Conservation (phyloP, 2,329 filamentous ascomycete genomes). For the Fusarium paranaense region DNA sequence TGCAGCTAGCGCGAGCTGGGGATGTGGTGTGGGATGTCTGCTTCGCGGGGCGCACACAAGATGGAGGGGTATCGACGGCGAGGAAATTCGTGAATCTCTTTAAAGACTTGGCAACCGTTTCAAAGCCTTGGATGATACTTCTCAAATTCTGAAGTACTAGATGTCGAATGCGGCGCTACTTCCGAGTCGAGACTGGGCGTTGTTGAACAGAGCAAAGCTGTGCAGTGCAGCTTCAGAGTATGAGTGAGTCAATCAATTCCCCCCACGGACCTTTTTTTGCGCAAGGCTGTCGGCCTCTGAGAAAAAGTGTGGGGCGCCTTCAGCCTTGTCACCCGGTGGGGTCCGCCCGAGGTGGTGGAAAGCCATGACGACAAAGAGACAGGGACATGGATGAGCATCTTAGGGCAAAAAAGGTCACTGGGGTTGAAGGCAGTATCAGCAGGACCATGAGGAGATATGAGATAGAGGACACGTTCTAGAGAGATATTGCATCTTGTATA, state of each 20-base stretch:
- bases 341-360: slow-evolving; percentile 3
- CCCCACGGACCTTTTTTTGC: slow-evolving; percentile 42
- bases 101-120: not conserved
- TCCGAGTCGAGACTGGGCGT: slow-evolving; percentile 6
- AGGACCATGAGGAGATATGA: not conserved
- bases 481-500: not conserved
- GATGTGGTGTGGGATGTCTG: slow-evolving; percentile 24
- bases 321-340: slow-evolving; percentile 37
- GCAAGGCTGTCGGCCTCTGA: slow-evolving; percentile 39
- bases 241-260: slow-evolving; percentile 42
- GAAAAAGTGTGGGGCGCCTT: slow-evolving; percentile 29
- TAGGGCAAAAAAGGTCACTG: not conserved
- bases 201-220: slow-evolving; percentile 18
- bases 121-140: not conserved
- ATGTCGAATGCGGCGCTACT: slow-evolving; percentile 5
- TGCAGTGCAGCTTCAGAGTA: slow-evolving; percentile 19
- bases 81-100: slow-evolving; percentile 13
- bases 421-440: not conserved
- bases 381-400: slow-evolving; percentile 10
- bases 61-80: slow-evolving; percentile 28
- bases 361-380: slow-evolving; percentile 31
- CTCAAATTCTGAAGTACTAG: not conserved
- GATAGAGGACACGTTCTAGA: not conserved
- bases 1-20: slow-evolving; percentile 36
- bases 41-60: slow-evolving; percentile 27